phyloP scores from a whole-genome alignment of 2,329 filamentous ascomycete genomes.

The Fusarium austroafricanum region DNA sequence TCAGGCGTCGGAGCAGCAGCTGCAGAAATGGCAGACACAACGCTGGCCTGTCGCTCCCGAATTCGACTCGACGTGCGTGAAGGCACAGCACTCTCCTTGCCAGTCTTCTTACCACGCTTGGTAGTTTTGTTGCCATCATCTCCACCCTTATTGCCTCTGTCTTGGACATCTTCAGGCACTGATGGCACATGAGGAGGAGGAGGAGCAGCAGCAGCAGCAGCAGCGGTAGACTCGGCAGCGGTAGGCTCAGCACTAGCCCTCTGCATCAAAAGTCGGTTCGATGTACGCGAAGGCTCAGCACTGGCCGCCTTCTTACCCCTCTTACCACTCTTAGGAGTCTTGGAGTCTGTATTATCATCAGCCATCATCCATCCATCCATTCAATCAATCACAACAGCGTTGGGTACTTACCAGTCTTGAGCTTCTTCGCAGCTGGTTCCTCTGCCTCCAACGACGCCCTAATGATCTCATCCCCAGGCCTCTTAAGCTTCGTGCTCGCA shows the following conservation, averaged over 20 bases:
- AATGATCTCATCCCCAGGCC: neutral
- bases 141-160: too few relatives aligned
- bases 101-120: neutral
- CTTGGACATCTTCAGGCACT: too few relatives aligned
- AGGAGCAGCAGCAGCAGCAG: too few relatives aligned
- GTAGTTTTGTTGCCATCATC: too few relatives aligned
- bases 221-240: too few relatives aligned
- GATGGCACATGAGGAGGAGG: too few relatives aligned
- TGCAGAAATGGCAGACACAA: neutral
- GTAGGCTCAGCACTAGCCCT: neutral
- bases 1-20: neutral
- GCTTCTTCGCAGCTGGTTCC: conserved; percentile 28
- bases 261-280: too few relatives aligned
- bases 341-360: neutral
- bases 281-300: too few relatives aligned
- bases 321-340: conserved; percentile 9
- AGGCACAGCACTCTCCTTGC: conserved; percentile 6
- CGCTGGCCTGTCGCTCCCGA: neutral
- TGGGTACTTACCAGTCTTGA: conserved; percentile 15
- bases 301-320: neutral
- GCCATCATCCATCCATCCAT: too few relatives aligned
- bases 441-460: neutral
- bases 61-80: conserved; percentile 27
- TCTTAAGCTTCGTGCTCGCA: conserved; percentile 1
- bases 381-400: neutral